phyloP scores from a whole-genome alignment of 139 green algal genomes.

The Chlorella sp. region DNA sequence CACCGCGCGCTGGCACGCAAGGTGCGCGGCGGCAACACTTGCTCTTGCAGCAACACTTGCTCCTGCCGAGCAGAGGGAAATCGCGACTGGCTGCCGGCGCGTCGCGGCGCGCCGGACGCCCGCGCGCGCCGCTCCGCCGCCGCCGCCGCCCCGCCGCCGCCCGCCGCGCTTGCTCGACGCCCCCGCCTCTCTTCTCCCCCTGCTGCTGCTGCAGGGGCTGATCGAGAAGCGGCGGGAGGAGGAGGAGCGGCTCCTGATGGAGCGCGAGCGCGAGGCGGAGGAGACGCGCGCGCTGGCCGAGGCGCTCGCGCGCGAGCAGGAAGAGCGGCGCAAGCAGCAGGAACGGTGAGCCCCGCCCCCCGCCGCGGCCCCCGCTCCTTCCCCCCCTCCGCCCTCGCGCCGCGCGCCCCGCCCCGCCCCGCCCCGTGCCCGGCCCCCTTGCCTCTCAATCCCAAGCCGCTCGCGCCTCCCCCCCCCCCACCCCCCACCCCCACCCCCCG shows the following conservation, averaged over 20 bases:
- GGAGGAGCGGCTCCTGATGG: slow-evolving; percentile 75
- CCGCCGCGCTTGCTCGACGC: not conserved
- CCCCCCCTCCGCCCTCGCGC: not conserved
- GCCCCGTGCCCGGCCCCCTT: too few relatives aligned
- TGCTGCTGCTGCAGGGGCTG: slow-evolving; percentile 51
- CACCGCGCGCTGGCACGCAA: slow-evolving; percentile 78
- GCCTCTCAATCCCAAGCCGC: not conserved
- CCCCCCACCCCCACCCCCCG: not conserved
- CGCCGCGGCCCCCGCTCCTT: not conserved
- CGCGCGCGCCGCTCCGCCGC: too few relatives aligned
- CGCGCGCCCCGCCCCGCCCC: not conserved
- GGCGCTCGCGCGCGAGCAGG: slow-evolving; percentile 62
- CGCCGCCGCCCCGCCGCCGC: not conserved
- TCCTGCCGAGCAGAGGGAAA: too few relatives aligned
- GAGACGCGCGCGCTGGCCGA: slow-evolving; percentile 61
- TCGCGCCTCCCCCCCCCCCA: not conserved
- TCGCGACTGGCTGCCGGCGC: too few relatives aligned
- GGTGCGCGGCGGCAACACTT: slow-evolving; percentile 26
- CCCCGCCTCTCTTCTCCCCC: not conserved
- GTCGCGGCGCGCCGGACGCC: too few relatives aligned
- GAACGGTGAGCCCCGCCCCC: slow-evolving; percentile 18
- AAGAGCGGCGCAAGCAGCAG: slow-evolving; percentile 73
- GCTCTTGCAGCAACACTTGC: too few relatives aligned
- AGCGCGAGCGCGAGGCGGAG: slow-evolving; percentile 88
- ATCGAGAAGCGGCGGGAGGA: slow-evolving; percentile 98